A percentile compares a stretch with the other conserved stretches of the same genome.
These are phyloP conservation scores for Lactarius deliciosus DNA, from an alignment of 768 basidiomycete species.

Conservation along the genomic window DNA sequence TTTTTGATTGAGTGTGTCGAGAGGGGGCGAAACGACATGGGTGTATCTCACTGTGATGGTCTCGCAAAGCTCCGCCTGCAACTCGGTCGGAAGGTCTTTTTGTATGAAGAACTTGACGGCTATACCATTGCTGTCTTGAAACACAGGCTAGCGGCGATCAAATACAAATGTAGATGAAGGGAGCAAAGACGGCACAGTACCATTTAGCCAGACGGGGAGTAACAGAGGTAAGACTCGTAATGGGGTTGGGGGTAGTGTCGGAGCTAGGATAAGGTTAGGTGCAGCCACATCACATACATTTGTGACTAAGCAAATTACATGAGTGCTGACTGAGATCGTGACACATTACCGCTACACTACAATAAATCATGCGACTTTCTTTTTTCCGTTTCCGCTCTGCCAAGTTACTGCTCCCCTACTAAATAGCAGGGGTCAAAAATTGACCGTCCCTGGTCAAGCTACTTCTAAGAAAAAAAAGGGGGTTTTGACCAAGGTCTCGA, in stretches of 20 bases:
- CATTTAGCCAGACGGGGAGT: conserved; percentile 17
- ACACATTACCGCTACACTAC: no score
- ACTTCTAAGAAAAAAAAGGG: no score
- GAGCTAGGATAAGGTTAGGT: conserved; percentile 33
- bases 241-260: conserved; percentile 32
- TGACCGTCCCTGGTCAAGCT: no score
- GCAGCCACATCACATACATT: conserved; percentile 20
- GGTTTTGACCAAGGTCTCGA: no score
- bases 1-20: conserved; percentile 7
- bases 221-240: conserved; percentile 27
- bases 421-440: no score
- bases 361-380: no score
- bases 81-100: conserved; percentile 67
- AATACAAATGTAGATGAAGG: background rate
- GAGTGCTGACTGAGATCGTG: no score
- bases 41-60: conserved; percentile 58
- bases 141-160: conserved; percentile 53
- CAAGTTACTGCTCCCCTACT: no score
- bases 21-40: background rate
- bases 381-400: no score
- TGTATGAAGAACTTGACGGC: conserved; percentile 84
- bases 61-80: conserved; percentile 71
- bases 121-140: conserved; percentile 64
- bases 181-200: conserved; percentile 23
- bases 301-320: background rate